Base-by-base conservation (phyloP, 345 rosid species). In the Eucalyptus sp. region DNA sequence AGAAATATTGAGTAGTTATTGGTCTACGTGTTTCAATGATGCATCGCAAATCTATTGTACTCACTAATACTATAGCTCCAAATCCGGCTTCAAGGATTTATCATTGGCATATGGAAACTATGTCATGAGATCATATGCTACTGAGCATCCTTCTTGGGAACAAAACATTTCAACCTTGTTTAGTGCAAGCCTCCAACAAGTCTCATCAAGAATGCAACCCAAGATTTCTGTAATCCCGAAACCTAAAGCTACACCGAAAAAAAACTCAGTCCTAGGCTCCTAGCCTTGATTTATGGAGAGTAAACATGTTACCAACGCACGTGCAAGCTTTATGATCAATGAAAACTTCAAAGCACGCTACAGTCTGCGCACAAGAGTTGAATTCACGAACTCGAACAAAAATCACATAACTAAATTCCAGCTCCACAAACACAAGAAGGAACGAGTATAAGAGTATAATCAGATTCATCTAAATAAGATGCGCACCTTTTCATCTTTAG, bases 401-500 rank as follows among this genome's bases (percentile, higher is more conserved):
- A 48, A 49, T 41, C 37, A n/a, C 44, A 10, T 18, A 51, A 20
- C 60, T 54, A 31, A 31, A 50, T 17, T 49, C 62, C 87, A 86
- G 5, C 27, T 17, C 62, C 17, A 31, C 54, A 27, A 50, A 49
- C 14, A 31, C 41, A 48, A 13, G 41, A 50, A 86, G 27, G 43
- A n/a, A 86, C 62, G 44, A 86, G 29, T 54, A 50, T 5, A 86
- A 50, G 44, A 18, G 43, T 33, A 86, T 9, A 51, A 24, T 51
- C 58, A 51, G 87, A 86, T 20, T 87, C 33, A 3, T 41, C 88
- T 22, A 60, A 87, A 64, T 48, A 87, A 64, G 17, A 51, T 64
- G 46, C 88, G 88, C 33, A 97, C 98, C 98, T 95, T 95, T 41
- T 89, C 89, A 91, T 97, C 96, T 91, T 96, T 95, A 41, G 95